These are phyloP conservation scores for Plectosphaerella plurivora DNA, from an alignment of 2,329 filamentous ascomycete genomes.

Conservation along the genomic window DNA sequence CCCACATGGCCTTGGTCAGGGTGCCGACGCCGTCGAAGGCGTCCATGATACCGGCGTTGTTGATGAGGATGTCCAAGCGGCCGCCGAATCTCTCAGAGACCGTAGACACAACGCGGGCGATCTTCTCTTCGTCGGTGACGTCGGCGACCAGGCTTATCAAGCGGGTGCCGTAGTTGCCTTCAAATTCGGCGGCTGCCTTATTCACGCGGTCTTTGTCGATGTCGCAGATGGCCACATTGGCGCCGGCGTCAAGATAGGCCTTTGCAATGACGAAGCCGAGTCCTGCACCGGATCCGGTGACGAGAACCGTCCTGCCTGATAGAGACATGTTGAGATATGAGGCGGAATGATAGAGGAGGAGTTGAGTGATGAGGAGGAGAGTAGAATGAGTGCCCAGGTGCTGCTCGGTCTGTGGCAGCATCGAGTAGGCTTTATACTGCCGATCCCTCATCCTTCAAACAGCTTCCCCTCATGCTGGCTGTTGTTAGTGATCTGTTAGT, in stretches of 20 bases:
- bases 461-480: too few relatives aligned
- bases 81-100: constrained; percentile 6
- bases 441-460: too few relatives aligned
- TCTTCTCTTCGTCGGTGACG: constrained; percentile 8
- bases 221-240: constrained; percentile 28
- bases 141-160: constrained; percentile 5
- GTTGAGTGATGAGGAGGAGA: neutral
- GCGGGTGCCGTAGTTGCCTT: constrained; percentile 5
- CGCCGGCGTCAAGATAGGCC: constrained; percentile 22
- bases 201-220: constrained; percentile 14
- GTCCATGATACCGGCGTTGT: constrained; percentile 56
- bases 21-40: constrained; percentile 47
- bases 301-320: constrained; percentile 19
- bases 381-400: neutral
- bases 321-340: neutral
- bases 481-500: too few relatives aligned
- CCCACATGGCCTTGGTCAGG: constrained; percentile 41
- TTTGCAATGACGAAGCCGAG: constrained; percentile 25
- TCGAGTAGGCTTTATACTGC: too few relatives aligned
- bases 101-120: constrained; percentile 5
- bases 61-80: constrained; percentile 49
- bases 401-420: too few relatives aligned
- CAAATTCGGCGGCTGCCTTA: constrained; percentile 4
- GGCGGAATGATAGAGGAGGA: neutral
- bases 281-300: constrained; percentile 26